Conservation (phyloP, 257 asterid genomes). For the Nicotiana attenuata region DNA sequence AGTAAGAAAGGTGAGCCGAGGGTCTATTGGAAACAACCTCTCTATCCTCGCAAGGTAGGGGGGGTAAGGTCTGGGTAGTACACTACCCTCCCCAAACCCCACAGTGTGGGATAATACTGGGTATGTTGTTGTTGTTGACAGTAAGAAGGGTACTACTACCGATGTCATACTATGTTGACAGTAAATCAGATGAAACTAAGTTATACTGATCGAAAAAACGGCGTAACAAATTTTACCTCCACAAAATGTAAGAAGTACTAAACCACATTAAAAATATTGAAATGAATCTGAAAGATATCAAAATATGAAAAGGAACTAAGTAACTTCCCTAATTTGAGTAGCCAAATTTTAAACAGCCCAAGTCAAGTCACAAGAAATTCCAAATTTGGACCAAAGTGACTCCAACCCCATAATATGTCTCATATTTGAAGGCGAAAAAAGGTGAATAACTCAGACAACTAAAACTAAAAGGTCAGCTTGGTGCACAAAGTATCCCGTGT, state of each 20-base stretch:
- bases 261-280: neutral
- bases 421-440: neutral
- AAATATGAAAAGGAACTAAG: neutral
- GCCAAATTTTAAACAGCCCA: conserved; percentile 1
- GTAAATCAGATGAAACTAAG: neutral
- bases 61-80: too few relatives aligned
- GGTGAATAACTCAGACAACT: neutral
- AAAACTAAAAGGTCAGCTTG: neutral
- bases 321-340: neutral
- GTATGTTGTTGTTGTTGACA: neutral
- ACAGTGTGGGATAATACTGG: too few relatives aligned
- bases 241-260: neutral
- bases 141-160: neutral
- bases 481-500: too few relatives aligned
- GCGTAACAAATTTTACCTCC: neutral
- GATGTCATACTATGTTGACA: neutral
- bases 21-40: too few relatives aligned
- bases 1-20: neutral
- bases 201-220: neutral
- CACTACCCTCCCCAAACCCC: too few relatives aligned
- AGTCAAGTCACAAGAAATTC: neutral
- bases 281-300: neutral
- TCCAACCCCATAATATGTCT: neutral
- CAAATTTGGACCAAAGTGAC: neutral
- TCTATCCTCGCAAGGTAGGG: too few relatives aligned